Evolutionary conservation across 164 flowering plant genomes (phyloP).

Genomic region (Vitis labrusca): DNA sequence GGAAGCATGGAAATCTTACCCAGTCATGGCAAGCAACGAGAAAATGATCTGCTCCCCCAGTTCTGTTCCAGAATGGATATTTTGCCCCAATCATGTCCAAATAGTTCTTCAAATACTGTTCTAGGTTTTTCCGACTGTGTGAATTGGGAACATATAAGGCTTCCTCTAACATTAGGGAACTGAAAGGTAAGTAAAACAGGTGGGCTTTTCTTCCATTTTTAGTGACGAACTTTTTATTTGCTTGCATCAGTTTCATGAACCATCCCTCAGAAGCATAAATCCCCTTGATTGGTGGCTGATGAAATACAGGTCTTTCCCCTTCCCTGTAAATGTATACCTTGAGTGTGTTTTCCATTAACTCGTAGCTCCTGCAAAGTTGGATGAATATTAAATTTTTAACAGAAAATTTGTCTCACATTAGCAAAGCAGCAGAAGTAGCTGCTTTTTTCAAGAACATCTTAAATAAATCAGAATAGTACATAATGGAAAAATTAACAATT

Average conservation of each 20-base stretch:
- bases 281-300: slow-evolving; percentile 51
- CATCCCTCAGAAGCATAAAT: slow-evolving; percentile 87
- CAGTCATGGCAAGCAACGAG: slow-evolving; percentile 82
- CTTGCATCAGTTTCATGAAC: slow-evolving; percentile 70
- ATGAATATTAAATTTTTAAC: too few species aligned
- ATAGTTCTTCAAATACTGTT: slow-evolving; percentile 45
- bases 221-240: slow-evolving; percentile 46
- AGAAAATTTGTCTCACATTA: too few species aligned
- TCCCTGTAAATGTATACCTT: slow-evolving; percentile 65
- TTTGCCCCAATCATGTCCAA: slow-evolving; percentile 37
- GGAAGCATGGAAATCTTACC: slow-evolving; percentile 35
- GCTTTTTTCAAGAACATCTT: too few species aligned
- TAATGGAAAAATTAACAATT: too few species aligned
- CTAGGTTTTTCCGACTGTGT: slow-evolving; percentile 48
- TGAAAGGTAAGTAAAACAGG: slow-evolving; percentile 75
- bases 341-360: slow-evolving; percentile 64
- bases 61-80: slow-evolving; percentile 72
- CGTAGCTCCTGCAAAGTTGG: slow-evolving; percentile 62
- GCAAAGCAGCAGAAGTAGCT: too few species aligned
- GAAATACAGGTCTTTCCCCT: slow-evolving; percentile 63
- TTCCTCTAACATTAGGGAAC: slow-evolving; percentile 54
- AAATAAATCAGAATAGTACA: too few species aligned
- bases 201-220: slow-evolving; percentile 59
- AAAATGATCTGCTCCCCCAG: slow-evolving; percentile 73
- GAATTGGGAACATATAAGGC: slow-evolving; percentile 53